These are phyloP conservation scores for Hanseniaspora nectarophila DNA, from an alignment of 805 yeast species.

Conservation along the genomic window DNA sequence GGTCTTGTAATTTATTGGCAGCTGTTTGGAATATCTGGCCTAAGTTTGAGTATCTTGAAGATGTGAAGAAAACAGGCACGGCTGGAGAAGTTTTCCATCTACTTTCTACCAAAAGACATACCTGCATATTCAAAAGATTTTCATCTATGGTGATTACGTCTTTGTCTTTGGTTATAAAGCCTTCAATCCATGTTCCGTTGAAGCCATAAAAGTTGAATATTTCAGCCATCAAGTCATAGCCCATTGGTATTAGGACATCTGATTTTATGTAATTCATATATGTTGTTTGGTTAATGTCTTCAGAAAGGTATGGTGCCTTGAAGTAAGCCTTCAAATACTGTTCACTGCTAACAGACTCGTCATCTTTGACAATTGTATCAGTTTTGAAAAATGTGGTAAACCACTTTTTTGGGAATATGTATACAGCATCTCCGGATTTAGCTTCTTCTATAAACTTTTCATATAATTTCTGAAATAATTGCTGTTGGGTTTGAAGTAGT, in stretches of 20 bases:
- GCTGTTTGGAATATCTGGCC: conserved; percentile 6
- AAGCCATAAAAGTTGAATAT: conserved; percentile 9
- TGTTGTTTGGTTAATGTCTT: not conserved
- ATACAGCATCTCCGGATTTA: conserved; percentile 5
- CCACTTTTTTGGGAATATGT: conserved; percentile 10
- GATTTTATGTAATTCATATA: not conserved
- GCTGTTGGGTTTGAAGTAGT: not conserved
- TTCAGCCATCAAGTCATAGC: conserved; percentile 1
- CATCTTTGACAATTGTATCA: not conserved
- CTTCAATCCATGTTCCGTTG: conserved; percentile 10
- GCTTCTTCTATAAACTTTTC: not conserved
- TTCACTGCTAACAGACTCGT: not conserved
- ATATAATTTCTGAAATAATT: not conserved
- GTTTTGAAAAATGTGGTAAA: not conserved
- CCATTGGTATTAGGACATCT: not conserved
- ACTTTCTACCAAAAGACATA: conserved; percentile 5
- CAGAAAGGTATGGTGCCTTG: not conserved
- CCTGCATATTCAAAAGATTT: not conserved
- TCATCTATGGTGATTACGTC: conserved; percentile 1
- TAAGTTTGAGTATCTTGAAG: not conserved
- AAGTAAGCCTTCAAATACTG: not conserved
- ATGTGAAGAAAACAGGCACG: not conserved
- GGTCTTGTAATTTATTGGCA: not conserved
- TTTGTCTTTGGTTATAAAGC: not conserved
- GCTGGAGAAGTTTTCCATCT: conserved; percentile 3